A percentile compares a stretch with the other conserved stretches of the same genome.
These are phyloP conservation scores for Hortaea sp. DNA, from an alignment of 2,329 filamentous ascomycete species.

Conservation along the genomic window DNA sequence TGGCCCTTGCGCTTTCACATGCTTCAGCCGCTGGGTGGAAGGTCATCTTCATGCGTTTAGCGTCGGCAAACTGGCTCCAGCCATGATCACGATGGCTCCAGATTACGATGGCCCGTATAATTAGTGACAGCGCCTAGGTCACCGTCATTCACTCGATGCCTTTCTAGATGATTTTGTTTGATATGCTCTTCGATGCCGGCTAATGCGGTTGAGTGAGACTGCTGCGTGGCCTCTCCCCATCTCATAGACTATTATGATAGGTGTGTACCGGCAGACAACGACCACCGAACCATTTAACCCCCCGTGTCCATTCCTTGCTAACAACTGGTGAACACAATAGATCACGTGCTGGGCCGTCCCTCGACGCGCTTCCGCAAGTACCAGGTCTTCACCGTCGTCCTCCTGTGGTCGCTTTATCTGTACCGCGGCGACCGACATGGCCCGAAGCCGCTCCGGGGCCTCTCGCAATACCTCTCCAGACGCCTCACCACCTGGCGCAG, in stretches of 20 bases:
- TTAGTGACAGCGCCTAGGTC: neutral
- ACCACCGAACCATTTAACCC: neutral
- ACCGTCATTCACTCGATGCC: neutral
- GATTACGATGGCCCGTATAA: neutral
- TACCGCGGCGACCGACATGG: slow-evolving; percentile 78
- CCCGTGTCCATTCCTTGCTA: too few relatives aligned
- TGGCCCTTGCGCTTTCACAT: neutral
- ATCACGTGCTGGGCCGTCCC: slow-evolving; percentile 85
- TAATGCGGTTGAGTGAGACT: neutral
- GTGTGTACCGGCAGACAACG: neutral
- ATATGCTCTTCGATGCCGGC: neutral
- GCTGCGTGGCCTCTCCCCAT: neutral
- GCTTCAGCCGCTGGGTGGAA: slow-evolving; percentile 2
- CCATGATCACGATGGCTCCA: neutral
- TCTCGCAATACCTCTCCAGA: slow-evolving; percentile 62
- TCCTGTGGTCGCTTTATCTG: slow-evolving; percentile 84
- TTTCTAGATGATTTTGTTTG: neutral
- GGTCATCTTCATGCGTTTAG: neutral
- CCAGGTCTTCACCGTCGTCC: slow-evolving; percentile 81
- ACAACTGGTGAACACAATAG: slow-evolving; percentile 29
- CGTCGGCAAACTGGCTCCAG: neutral
- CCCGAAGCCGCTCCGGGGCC: slow-evolving; percentile 56
- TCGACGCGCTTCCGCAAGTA: slow-evolving; percentile 86
- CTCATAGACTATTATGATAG: neutral
- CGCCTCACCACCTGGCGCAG: slow-evolving; percentile 83